Evolutionary conservation across 805 yeast species (phyloP).

Genomic region (Barnettozyma siamensis): DNA sequence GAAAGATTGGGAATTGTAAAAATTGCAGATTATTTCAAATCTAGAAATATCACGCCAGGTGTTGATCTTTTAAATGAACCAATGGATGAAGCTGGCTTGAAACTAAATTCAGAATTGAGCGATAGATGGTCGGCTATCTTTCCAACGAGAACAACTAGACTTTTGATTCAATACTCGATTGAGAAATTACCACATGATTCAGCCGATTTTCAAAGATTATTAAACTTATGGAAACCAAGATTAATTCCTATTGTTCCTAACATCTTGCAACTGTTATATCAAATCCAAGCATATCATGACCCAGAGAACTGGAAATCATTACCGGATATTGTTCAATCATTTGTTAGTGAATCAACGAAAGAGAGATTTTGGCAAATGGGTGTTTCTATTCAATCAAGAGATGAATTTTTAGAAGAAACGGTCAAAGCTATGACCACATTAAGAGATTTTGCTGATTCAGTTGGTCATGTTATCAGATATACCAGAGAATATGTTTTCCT

Average conservation of each 20-base stretch:
- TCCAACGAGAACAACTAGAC: slow-evolving; percentile 93
- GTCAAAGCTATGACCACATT: slow-evolving; percentile 91
- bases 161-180: slow-evolving; percentile 90
- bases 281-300: slow-evolving; percentile 90
- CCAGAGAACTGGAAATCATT: slow-evolving; percentile 86
- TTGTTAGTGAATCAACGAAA: slow-evolving; percentile 82
- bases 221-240: slow-evolving; percentile 87
- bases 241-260: slow-evolving; percentile 89
- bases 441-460: slow-evolving; percentile 95
- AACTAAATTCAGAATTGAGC: slow-evolving; percentile 68
- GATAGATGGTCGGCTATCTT: slow-evolving; percentile 92
- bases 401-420: slow-evolving; percentile 89
- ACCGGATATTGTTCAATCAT: slow-evolving; percentile 85
- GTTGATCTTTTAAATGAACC: slow-evolving; percentile 71
- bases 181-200: slow-evolving; percentile 82
- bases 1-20: slow-evolving; percentile 91
- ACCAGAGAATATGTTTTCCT: slow-evolving; percentile 94
- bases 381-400: slow-evolving; percentile 88
- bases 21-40: slow-evolving; percentile 85
- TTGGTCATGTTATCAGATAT: slow-evolving; percentile 91
- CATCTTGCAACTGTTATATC: slow-evolving; percentile 77
- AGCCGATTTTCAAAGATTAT: slow-evolving; percentile 58
- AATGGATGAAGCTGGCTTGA: slow-evolving; percentile 87
- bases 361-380: slow-evolving; percentile 99
- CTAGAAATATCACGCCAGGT: slow-evolving; percentile 70